Evolutionary conservation across 441 rosid species (phyloP).

Genomic region (Mallotus japonicus): DNA sequence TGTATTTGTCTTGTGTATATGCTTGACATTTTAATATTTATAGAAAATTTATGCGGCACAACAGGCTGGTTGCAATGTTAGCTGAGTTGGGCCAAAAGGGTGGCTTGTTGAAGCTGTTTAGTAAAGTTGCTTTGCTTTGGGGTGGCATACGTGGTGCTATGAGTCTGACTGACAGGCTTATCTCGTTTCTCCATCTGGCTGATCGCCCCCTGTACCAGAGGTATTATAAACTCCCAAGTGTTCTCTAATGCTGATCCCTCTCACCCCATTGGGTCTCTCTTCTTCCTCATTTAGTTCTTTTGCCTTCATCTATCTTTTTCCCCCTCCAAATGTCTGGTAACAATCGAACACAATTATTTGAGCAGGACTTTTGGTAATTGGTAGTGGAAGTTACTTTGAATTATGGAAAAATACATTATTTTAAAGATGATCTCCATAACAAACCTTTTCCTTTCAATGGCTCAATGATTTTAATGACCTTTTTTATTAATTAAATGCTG

Average conservation of each 20-base stretch:
- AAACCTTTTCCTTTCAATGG: no score
- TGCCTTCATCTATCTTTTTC: background rate
- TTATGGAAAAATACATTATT: no score
- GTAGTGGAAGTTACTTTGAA: no score
- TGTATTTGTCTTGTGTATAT: constrained; percentile 9
- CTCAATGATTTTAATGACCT: no score
- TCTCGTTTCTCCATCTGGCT: constrained; percentile 69
- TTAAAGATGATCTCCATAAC: no score
- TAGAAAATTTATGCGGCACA: constrained; percentile 17
- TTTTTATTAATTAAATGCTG: no score
- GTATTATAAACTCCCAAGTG: constrained; percentile 35
- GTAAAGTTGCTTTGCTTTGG: constrained; percentile 97
- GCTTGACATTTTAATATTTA: constrained; percentile 13
- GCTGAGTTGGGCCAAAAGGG: constrained; percentile 94
- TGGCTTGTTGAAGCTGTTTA: constrained; percentile 81
- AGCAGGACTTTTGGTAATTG: no score
- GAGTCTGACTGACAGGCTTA: constrained; percentile 86
- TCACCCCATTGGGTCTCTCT: background rate
- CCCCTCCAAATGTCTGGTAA: background rate
- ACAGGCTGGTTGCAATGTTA: constrained; percentile 87
- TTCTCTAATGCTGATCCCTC: background rate
- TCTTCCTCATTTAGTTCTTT: background rate
- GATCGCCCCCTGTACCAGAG: constrained; percentile 84
- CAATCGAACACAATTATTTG: no score
- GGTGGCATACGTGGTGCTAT: constrained; percentile 98